Evolutionary conservation across 2,329 filamentous ascomycete genomes (phyloP).

Genomic region (Onygenales sp.): DNA sequence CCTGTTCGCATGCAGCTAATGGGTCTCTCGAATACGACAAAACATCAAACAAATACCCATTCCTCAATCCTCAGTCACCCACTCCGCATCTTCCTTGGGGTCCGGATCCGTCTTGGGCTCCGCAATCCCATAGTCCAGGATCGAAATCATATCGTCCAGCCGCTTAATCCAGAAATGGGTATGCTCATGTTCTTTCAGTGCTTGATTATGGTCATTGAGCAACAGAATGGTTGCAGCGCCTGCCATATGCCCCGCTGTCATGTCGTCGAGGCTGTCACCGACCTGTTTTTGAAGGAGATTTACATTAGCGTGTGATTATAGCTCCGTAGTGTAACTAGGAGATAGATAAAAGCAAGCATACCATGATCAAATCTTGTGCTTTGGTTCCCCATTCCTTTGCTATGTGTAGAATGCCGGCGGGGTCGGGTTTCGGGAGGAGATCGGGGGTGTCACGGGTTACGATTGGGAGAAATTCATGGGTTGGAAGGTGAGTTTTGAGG

Average conservation of each 20-base stretch:
- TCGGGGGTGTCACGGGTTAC: conserved; percentile 70
- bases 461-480: conserved; percentile 62
- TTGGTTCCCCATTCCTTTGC: conserved; percentile 60
- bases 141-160: conserved; percentile 65
- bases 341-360: conserved; percentile 18
- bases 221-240: conserved; percentile 87
- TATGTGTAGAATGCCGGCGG: conserved; percentile 80
- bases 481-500: conserved; percentile 61
- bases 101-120: conserved; percentile 18
- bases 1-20: not conserved
- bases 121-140: conserved; percentile 67
- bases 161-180: conserved; percentile 65
- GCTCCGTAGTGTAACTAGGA: not conserved
- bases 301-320: not conserved
- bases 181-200: conserved; percentile 60
- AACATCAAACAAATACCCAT: not conserved
- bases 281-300: conserved; percentile 24
- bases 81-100: not conserved
- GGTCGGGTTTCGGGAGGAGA: conserved; percentile 66
- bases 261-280: conserved; percentile 82
- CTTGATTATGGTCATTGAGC: conserved; percentile 67
- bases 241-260: conserved; percentile 73
- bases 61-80: not conserved
- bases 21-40: not conserved
- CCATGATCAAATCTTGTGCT: conserved; percentile 47